phyloP scores from a whole-genome alignment of 345 rosid genomes.

The Pistacia atlantica region DNA sequence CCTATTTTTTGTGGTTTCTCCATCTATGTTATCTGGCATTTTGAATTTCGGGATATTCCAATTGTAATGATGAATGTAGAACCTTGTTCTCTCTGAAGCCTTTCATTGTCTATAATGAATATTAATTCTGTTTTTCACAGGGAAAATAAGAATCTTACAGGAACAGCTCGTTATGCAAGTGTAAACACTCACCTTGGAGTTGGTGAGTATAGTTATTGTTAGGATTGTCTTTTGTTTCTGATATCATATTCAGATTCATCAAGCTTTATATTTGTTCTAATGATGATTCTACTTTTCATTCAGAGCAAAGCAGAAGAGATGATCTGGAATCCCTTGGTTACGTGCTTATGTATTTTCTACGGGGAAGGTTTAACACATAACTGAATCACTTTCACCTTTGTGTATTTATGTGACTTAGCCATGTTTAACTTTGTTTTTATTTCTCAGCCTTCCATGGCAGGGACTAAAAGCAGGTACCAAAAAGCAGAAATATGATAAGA shows the following conservation, averaged over 20 bases:
- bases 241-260: conserved; percentile 4
- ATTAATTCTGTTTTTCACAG: conserved; percentile 39
- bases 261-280: conserved; percentile 12
- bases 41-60: background rate
- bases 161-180: conserved; percentile 98
- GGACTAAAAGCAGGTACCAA: conserved; percentile 93
- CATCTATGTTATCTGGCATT: background rate
- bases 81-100: conserved; percentile 1
- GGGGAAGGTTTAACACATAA: conserved; percentile 74
- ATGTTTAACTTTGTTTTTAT: conserved; percentile 19
- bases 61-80: background rate
- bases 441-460: conserved; percentile 95
- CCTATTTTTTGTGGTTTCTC: background rate
- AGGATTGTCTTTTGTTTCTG: conserved; percentile 3
- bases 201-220: conserved; percentile 51
- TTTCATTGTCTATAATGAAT: conserved; percentile 5
- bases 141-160: conserved; percentile 98
- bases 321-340: conserved; percentile 99
- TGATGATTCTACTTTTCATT: conserved; percentile 22
- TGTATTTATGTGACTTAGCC: background rate
- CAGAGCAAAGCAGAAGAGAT: conserved; percentile 99
- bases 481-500: conserved; percentile 97
- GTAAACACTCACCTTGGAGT: conserved; percentile 97
- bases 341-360: conserved; percentile 93
- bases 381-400: conserved; percentile 1